Conservation (phyloP, 257 asterid genomes). For the Ehretia macrophylla region DNA sequence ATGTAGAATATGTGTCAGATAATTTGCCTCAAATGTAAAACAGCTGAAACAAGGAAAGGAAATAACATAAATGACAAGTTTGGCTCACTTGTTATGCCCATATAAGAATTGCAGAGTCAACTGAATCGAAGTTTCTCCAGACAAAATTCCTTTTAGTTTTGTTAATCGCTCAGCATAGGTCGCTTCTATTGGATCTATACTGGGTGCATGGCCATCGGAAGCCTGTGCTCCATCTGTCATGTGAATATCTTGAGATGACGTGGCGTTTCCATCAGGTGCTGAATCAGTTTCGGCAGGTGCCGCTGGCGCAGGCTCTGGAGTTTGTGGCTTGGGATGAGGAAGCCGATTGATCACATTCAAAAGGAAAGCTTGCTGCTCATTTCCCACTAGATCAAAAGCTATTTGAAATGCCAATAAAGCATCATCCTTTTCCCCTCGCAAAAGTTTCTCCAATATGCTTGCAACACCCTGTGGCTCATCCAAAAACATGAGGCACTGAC, state of each 20-base stretch:
- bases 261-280: conserved; percentile 32
- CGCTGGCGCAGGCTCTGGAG: conserved; percentile 37
- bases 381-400: conserved; percentile 90
- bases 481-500: conserved; percentile 94
- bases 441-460: conserved; percentile 68
- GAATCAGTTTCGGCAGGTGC: conserved; percentile 46
- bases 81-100: conserved; percentile 84
- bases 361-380: conserved; percentile 88
- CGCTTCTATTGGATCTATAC: conserved; percentile 50
- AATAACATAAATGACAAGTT: conserved; percentile 5
- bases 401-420: conserved; percentile 86
- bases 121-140: conserved; percentile 91
- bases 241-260: conserved; percentile 52
- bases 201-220: conserved; percentile 25
- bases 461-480: conserved; percentile 83
- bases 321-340: conserved; percentile 49
- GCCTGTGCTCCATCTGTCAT: conserved; percentile 58
- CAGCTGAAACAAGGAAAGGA: neutral
- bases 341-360: conserved; percentile 72
- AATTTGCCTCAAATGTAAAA: neutral
- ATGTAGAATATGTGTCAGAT: neutral
- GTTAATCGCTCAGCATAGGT: conserved; percentile 62
- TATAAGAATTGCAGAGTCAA: conserved; percentile 87
- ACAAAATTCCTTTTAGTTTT: conserved; percentile 77
- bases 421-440: conserved; percentile 73